A percentile compares a stretch with the other conserved stretches of the same genome.
Evolutionary conservation across 2,329 filamentous ascomycete species (phyloP).

Genomic region (Cucurbitaria berberidis): DNA sequence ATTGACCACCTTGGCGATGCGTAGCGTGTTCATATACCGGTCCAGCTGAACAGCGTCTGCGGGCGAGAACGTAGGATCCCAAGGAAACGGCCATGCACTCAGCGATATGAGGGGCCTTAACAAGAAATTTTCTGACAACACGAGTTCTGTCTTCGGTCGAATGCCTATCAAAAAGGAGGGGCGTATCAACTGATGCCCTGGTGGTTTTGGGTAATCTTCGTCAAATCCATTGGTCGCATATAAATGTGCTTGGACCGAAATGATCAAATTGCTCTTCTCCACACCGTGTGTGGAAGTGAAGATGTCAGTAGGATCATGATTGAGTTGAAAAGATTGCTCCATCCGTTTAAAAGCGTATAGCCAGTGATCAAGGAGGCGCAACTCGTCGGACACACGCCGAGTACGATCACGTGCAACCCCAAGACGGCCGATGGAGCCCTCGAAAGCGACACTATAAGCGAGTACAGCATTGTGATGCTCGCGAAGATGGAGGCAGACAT

Average conservation of each 20-base stretch:
- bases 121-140: conserved; percentile 28
- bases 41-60: conserved; percentile 25
- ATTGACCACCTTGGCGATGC: not conserved
- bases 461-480: conserved; percentile 36
- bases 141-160: conserved; percentile 15
- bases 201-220: not conserved
- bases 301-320: conserved; percentile 32
- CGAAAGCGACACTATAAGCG: conserved; percentile 37
- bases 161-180: conserved; percentile 1
- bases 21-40: conserved; percentile 18
- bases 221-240: conserved; percentile 2
- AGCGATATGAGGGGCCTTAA: conserved; percentile 26
- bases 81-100: conserved; percentile 33
- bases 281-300: conserved; percentile 26
- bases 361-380: conserved; percentile 28
- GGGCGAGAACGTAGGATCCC: conserved; percentile 33
- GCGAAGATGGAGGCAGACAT: conserved; percentile 38
- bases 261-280: conserved; percentile 32
- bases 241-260: conserved; percentile 10
- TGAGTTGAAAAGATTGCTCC: conserved; percentile 20
- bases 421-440: conserved; percentile 29
- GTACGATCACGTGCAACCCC: conserved; percentile 21
- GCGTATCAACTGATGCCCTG: not conserved
- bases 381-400: conserved; percentile 24
- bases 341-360: conserved; percentile 23